phyloP scores from a whole-genome alignment of 1,139 yeast genomes.

The Debaryomyces psychrophilus region DNA sequence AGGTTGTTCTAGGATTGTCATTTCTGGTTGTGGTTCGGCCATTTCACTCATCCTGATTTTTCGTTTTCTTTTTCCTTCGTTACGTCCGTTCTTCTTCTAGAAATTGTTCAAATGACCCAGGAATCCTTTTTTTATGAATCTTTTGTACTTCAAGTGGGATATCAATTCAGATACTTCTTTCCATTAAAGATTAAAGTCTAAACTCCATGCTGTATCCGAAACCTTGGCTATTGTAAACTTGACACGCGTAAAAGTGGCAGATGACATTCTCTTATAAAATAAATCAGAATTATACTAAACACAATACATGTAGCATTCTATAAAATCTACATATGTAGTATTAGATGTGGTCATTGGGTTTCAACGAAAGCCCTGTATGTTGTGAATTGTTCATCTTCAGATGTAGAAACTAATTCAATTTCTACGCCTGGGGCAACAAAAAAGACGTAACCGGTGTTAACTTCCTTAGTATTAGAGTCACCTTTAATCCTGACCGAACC shows the following conservation, averaged over 20 bases:
- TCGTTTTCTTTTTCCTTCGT: conserved; percentile 4
- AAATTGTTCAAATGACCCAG: conserved; percentile 3
- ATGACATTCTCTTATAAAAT: neutral
- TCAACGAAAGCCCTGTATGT: conserved; percentile 88
- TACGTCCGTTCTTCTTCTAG: neutral
- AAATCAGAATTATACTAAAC: neutral
- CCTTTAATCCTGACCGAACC: conserved; percentile 59
- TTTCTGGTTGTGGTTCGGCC: conserved; percentile 11
- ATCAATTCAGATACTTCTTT: neutral
- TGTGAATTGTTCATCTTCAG: conserved; percentile 56
- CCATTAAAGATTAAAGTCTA: neutral
- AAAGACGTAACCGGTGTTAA: conserved; percentile 72
- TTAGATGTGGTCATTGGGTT: conserved; percentile 29
- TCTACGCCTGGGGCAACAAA: conserved; percentile 80
- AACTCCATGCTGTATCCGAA: conserved; percentile 1
- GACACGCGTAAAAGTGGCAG: conserved; percentile 9
- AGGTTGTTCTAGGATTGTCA: conserved; percentile 7
- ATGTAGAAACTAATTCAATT: conserved; percentile 58
- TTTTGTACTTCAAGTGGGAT: neutral
- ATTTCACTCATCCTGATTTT: conserved; percentile 11
- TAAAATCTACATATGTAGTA: neutral
- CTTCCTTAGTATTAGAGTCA: conserved; percentile 38
- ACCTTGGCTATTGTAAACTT: neutral
- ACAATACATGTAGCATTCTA: neutral
- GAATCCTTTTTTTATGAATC: neutral